These are phyloP conservation scores for Fraxinus pennsylvanica DNA, from an alignment of 257 asterid species.

Conservation along the genomic window DNA sequence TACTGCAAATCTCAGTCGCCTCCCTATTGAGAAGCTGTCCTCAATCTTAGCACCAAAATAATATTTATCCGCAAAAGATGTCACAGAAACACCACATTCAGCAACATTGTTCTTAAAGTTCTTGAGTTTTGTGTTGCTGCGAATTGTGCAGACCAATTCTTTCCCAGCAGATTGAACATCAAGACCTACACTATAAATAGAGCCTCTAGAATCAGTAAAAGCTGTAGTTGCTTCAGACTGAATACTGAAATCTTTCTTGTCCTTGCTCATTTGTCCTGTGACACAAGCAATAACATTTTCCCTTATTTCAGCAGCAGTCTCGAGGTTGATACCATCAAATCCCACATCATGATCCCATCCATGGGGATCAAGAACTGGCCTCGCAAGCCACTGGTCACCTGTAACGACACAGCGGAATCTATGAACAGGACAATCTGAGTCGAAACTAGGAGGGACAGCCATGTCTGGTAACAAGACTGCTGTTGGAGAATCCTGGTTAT, in stretches of 20 bases:
- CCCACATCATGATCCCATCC: conserved; percentile 99
- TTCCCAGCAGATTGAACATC: conserved; percentile 82
- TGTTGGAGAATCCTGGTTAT: conserved; percentile 49
- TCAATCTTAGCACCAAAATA: conserved; percentile 73
- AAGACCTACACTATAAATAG: conserved; percentile 56
- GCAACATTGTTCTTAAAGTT: conserved; percentile 54
- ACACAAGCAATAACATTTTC: conserved; percentile 52
- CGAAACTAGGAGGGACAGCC: conserved; percentile 83
- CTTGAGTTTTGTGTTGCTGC: conserved; percentile 53
- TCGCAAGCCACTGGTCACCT: conserved; percentile 65
- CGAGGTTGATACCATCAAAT: conserved; percentile 88
- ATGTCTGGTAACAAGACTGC: conserved; percentile 81
- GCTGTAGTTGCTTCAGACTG: conserved; percentile 76
- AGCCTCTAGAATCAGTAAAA: conserved; percentile 58
- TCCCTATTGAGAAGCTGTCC: conserved; percentile 60
- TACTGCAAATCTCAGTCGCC: conserved; percentile 55
- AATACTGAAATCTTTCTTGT: conserved; percentile 77
- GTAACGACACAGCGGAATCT: conserved; percentile 74
- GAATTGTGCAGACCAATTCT: conserved; percentile 67
- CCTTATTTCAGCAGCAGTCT: conserved; percentile 57
- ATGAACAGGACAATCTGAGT: conserved; percentile 71
- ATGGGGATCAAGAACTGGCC: conserved; percentile 91
- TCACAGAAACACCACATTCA: conserved; percentile 78
- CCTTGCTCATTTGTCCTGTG: conserved; percentile 95
- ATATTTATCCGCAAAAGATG: conserved; percentile 55